Evolutionary conservation across 2,329 filamentous ascomycete genomes (phyloP), one percentile per base, ranked within the genome.

Genomic region (Sphaerulina vaccinii): DNA sequence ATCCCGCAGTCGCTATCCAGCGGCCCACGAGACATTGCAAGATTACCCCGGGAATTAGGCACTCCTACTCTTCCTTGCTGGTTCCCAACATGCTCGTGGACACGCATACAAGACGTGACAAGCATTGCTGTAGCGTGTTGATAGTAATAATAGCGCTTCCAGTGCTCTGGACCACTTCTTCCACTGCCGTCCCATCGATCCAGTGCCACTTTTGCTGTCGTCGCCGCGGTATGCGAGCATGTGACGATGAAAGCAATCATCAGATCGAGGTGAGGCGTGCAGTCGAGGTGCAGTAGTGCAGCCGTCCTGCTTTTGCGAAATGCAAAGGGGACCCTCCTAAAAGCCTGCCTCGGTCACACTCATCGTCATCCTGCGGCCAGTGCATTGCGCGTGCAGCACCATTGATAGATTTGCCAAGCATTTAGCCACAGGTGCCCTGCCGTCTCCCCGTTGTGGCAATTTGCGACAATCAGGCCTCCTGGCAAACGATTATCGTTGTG

Each of bases 381-480:
- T 47, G 33, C 44, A 33, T 47, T 32, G 33, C 18, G 23, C 24
- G 5, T 37, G 32, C 19, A 32, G 22, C 22, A 13, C 27, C 40
- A 27, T 32, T 23, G 40, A 22, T 46, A 46, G 29, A 37, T n/a
- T 29, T n/a, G 42, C 42, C 42, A 37, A 46, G 42, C 42, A 36
- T 19, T 32, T 36, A 32, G 19, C 24, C 22, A 46, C 32, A 18
- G 15, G 42, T 32, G 15, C 19, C 42, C 44, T 47, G 32, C 35
- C 15, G 24, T 47, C 18, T 37, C 29, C 8, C 10, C 21, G 4
- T 16, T 32, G 35, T 47, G 44, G 44, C 44, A 39, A 47, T n/a
- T 21, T 18, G 8, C 9, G n/a, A 13, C 18, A 22, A n/a, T 32
- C 11, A n/a, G 24, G 19, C 42, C 11, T 27, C 27, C 23, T 1